A percentile compares a stretch with the other conserved stretches of the same genome.
Evolutionary conservation across 179 eudicot species (phyloP).

Genomic region (Sideroxylon spinosum): DNA sequence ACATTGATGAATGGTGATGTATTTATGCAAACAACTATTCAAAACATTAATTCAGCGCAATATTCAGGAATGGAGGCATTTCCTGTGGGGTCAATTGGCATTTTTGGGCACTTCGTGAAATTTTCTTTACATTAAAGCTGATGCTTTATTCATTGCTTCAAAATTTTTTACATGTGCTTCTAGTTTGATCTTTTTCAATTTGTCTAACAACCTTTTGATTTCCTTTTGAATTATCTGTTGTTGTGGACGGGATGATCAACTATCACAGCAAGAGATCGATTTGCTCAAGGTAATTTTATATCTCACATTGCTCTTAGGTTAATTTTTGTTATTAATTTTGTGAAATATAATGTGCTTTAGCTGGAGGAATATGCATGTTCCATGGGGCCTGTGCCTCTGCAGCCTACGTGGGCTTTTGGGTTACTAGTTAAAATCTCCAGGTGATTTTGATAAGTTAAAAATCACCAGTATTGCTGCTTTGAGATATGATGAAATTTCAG

Average conservation of each 20-base stretch:
- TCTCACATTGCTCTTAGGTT: background rate
- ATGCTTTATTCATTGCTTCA: too few relatives aligned
- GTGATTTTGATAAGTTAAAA: too few relatives aligned
- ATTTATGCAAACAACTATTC: too few relatives aligned
- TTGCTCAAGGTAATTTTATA: constrained; percentile 70
- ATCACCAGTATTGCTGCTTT: background rate
- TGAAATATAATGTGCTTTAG: background rate
- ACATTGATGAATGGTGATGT: too few relatives aligned
- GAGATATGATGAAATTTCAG: background rate
- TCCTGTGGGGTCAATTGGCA: too few relatives aligned
- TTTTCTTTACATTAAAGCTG: too few relatives aligned
- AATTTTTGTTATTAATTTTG: background rate
- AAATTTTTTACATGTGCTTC: constrained; percentile 10
- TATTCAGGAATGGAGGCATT: too few relatives aligned
- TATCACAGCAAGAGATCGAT: constrained; percentile 94
- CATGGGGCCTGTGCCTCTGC: background rate
- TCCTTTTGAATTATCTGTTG: constrained; percentile 15
- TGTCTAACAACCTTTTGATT: constrained; percentile 35
- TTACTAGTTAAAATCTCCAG: background rate
- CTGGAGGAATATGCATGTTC: background rate
- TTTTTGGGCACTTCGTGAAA: too few relatives aligned
- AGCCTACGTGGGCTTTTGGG: background rate
- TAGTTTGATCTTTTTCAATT: background rate
- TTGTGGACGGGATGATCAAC: constrained; percentile 23
- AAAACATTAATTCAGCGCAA: too few relatives aligned